Base-by-base conservation (phyloP, 495 filamentous ascomycete genomes). In the Aspergillus indologenus region DNA sequence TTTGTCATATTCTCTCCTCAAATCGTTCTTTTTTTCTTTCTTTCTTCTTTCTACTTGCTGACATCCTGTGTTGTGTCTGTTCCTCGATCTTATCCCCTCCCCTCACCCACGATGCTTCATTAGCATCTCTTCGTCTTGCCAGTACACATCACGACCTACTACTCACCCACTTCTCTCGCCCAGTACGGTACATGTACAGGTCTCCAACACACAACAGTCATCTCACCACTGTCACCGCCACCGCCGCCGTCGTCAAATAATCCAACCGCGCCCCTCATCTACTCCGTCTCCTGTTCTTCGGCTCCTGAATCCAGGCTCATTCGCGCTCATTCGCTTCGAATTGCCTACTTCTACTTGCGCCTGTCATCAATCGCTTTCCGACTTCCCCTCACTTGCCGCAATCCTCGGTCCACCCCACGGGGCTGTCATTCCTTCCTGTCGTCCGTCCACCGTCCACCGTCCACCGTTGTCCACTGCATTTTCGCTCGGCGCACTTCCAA, bases 381-480 rank as follows among this genome's bases (percentile, higher is more conserved):
- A 51, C 54, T 53, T 57, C 20, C 48, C 46, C 50, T n/a, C 49
- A 24, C 48, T 53, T 51, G 53, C 57, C 21, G 22, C 34, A 14
- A 40, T 6, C 12, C 2, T 14, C 34, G 34, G 5, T 15, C 12
- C 34, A 40, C 34, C 34, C 34, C 34, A 40, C 43, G 62, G 71
- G 73, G 71, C 71, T 74, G 73, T 74, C 73, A 69, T 69, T 75
- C 73, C 71, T 75, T 75, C 12, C 67, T 58, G 53, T 61, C 60
- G 59, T 60, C 59, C 59, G 57, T 57, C 56, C 51, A 20, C 55
- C 23, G 43, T 24, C 56, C 51, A 47, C 50, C 54, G 42, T 42
- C 26, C 47, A 23, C n/a, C n/a, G n/a, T n/a, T n/a, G n/a, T n/a
- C n/a, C n/a, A n/a, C n/a, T n/a, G n/a, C n/a, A n/a, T n/a, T 31